Evolutionary conservation across 192 early-diverging fungal genomes (phyloP).

Genomic region (Coemansia aciculifera): DNA sequence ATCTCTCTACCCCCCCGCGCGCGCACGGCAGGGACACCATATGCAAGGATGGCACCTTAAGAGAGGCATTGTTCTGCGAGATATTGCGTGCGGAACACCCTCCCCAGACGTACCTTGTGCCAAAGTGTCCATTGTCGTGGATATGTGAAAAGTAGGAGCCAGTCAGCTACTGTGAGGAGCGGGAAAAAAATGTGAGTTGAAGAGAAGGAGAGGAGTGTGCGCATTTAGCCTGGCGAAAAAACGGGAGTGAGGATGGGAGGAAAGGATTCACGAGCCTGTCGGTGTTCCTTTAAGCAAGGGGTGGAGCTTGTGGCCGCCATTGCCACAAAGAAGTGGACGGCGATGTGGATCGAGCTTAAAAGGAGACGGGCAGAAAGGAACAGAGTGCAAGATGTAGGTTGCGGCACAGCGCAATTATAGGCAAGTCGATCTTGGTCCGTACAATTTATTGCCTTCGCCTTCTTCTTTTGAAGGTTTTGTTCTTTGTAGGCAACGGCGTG

Average conservation of each 20-base stretch:
- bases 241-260: too few relatives aligned
- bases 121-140: constrained; percentile 1
- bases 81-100: constrained; percentile 6
- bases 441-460: background rate
- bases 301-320: background rate
- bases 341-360: background rate
- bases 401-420: background rate
- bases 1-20: background rate
- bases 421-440: background rate
- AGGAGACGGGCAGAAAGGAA: background rate
- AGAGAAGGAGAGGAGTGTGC: background rate
- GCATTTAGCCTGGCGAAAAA: background rate
- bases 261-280: background rate
- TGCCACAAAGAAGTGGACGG: background rate
- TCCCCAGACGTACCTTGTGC: background rate
- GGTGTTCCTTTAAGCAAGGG: constrained; percentile 14
- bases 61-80: background rate
- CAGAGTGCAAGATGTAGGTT: background rate
- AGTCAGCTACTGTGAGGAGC: background rate
- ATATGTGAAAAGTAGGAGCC: background rate
- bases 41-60: background rate
- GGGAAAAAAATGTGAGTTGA: background rate
- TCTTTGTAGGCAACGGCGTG: background rate
- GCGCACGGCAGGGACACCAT: background rate
- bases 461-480: background rate